Base-by-base conservation (phyloP, 495 filamentous ascomycete genomes). In the Oleoguttula mirabilis region DNA sequence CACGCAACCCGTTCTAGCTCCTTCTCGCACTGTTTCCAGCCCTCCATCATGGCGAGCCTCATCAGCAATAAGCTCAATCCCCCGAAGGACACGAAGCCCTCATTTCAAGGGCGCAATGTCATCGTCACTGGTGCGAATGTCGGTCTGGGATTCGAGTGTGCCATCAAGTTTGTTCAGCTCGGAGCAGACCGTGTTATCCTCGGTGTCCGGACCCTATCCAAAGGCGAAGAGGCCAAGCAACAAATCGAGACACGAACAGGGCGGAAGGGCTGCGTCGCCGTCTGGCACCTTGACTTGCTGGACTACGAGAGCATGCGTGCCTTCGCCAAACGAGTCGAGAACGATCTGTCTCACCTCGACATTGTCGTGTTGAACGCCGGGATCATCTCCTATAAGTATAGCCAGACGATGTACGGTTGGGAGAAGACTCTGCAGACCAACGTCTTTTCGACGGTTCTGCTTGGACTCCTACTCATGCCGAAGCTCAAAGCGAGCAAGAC, bases 341-440 rank as follows among this genome's bases (percentile, higher is more conserved):
- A 31, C 1, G 41, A 39, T 4, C 21, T 60, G 6, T 32, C 47
- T 8, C 45, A 42, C 2, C 35, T 60, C 10, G 56, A 60, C 38
- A 23, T 48, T 15, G 15, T 45, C 1, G n/a, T 56, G 3, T 24
- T 41, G 17, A 60, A 60, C 40, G 54, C 54, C 15, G 51, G 54
- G 11, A 35, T 53, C 10, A n/a, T 32, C 6, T 4, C 30, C 4
- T 6, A 10, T 2, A 10, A 36, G 8, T 54, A 20, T 39, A n/a
- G 30, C 16, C 16, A 28, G 21, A 16, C 32, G 3, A 23, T 39
- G 5, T 30, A 76, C 16, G 71, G 67, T 1, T 73, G 64, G 61
- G 78, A 82, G 45, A 57, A 66, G 39, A 62, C 60, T 0, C 14
- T 80, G 10, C 71, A 77, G 49, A 70, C 79, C 36, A 79, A 82